Evolutionary conservation across 2,329 filamentous ascomycete genomes (phyloP), one percentile per base, ranked within the genome.

Genomic region (Ophiobolus disseminans): DNA sequence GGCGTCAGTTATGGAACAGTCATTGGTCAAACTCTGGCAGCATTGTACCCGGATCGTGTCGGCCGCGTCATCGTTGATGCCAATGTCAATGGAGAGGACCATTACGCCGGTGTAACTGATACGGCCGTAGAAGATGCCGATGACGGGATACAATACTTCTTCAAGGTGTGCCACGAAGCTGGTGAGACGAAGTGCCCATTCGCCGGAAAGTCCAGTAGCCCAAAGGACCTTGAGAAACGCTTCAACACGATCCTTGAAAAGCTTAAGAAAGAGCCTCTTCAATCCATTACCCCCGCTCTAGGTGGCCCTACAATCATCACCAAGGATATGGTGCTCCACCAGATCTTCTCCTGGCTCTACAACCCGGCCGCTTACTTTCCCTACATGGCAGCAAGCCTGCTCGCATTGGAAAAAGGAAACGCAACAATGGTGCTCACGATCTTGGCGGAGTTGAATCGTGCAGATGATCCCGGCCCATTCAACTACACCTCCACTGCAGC

Each of bases 101-200:
- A 50, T 30, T 60, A 53, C 38, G 16, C 45, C 14, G 45, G 50
- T n/a, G 34, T 41, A 5, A 21, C 6, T 8, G 20, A 36, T 2
- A 32, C 28, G 4, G 7, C 28, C 5, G 11, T 48, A 10, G 45
- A 44, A 7, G 41, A 49, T 20, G 11, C 41, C 6, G 50, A 48
- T 17, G 21, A 44, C 8, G 40, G 13, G 9, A n/a, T 53, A 62
- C 66, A 75, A 2, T 76, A 73, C 14, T 85, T 86, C 46, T 82
- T 79, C 54, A 65, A 72, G 9, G 76, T 78, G 41, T 86, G 84
- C 59, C 74, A 78, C 58, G 66, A 74, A 28, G 82, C 78, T 21
- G 80, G 80, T 5, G 26, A 23, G 10, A 40, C 50, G 21, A 41
- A 45, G n/a, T 58, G 55, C 36, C 10, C 25, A 5, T 52, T 58